These are phyloP conservation scores for Trichocladium uniseriatum DNA, from an alignment of 495 filamentous ascomycete species.

Conservation along the genomic window DNA sequence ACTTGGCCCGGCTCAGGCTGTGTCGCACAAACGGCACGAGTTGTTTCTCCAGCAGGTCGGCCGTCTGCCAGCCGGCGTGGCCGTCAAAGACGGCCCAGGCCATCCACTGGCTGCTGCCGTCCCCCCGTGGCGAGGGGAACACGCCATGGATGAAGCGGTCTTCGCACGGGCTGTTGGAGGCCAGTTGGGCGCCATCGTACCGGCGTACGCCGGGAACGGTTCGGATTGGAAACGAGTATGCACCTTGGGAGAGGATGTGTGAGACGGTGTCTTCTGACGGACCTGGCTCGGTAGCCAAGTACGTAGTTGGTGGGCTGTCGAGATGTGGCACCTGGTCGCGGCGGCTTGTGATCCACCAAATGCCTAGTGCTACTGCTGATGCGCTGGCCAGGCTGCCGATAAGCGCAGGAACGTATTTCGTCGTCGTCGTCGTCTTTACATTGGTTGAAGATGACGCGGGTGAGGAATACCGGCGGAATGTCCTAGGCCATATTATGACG, in stretches of 20 bases:
- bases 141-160: conserved; percentile 39
- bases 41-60: conserved; percentile 7
- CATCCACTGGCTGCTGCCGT: conserved; percentile 31
- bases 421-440: too few species aligned
- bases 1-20: not conserved
- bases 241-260: not conserved
- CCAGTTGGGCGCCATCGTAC: conserved; percentile 40
- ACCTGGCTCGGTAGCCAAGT: not conserved
- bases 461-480: too few species aligned
- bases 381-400: too few species aligned
- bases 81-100: conserved; percentile 19
- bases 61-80: conserved; percentile 7
- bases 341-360: too few species aligned
- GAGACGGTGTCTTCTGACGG: not conserved
- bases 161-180: conserved; percentile 41
- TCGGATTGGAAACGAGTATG: not conserved
- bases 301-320: too few species aligned
- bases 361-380: too few species aligned
- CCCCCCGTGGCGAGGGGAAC: conserved; percentile 27
- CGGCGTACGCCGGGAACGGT: conserved; percentile 22
- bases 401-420: too few species aligned
- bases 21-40: conserved; percentile 9
- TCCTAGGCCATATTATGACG: too few species aligned
- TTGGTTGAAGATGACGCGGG: too few species aligned
- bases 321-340: too few species aligned